Evolutionary conservation across 75 land plant species (phyloP).

Genomic region (Selaginella tamariscina): DNA sequence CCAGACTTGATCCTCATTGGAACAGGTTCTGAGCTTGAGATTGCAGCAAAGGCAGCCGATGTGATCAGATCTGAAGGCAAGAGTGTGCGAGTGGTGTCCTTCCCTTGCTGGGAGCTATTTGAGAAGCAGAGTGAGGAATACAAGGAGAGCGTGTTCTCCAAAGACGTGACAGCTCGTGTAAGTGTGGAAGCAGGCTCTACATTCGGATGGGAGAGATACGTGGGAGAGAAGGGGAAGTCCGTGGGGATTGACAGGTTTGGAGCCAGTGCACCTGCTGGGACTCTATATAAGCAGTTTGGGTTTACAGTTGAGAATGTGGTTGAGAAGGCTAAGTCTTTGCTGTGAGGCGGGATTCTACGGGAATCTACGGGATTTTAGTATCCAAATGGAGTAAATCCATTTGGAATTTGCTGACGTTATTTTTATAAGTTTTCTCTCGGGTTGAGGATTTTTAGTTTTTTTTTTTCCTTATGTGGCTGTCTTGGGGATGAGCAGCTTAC

Average conservation of each 20-base stretch:
- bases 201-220: constrained; percentile 58
- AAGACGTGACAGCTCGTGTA: constrained; percentile 39
- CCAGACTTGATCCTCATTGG: constrained; percentile 69
- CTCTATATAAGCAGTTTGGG: constrained; percentile 67
- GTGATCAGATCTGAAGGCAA: constrained; percentile 55
- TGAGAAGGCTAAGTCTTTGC: constrained; percentile 26
- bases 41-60: constrained; percentile 47
- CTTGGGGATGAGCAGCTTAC: too few species aligned
- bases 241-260: constrained; percentile 69
- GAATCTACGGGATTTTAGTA: too few species aligned
- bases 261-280: constrained; percentile 62
- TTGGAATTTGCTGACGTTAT: not conserved
- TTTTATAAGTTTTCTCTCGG: not conserved
- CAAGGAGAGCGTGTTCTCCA: constrained; percentile 63
- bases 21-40: constrained; percentile 82
- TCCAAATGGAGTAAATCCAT: not conserved
- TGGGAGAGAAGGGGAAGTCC: constrained; percentile 52
- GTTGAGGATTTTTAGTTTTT: not conserved
- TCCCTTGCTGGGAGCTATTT: constrained; percentile 66
- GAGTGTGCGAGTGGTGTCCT: constrained; percentile 57
- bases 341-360: too few species aligned
- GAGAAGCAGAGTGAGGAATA: constrained; percentile 54
- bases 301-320: constrained; percentile 49
- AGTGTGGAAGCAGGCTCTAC: constrained; percentile 70
- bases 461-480: too few species aligned